These are phyloP conservation scores for Lichtheimia corymbifera DNA, from an alignment of 371 early-diverging fungal genomes.

Conservation along the genomic window DNA sequence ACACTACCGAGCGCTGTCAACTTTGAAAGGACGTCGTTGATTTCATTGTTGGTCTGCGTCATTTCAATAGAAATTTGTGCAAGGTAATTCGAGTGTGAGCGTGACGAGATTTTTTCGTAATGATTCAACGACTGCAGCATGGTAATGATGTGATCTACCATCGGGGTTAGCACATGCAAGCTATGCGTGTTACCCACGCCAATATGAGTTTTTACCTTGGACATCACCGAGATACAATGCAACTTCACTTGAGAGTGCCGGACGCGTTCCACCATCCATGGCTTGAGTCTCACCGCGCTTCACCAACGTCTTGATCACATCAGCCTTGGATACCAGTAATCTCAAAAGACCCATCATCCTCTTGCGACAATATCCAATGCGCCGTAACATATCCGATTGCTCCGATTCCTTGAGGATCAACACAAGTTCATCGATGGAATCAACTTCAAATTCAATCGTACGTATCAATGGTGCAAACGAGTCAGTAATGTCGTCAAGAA, in stretches of 20 bases:
- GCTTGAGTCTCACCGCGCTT: conserved; percentile 70
- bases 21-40: conserved; percentile 88
- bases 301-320: conserved; percentile 78
- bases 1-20: conserved; percentile 91
- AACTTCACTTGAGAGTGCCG: conserved; percentile 62
- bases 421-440: conserved; percentile 89
- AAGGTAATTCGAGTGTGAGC: conserved; percentile 95
- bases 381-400: conserved; percentile 84
- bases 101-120: conserved; percentile 87
- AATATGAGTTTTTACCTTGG: conserved; percentile 53
- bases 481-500: conserved; percentile 86
- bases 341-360: conserved; percentile 77
- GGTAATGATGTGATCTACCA: conserved; percentile 87
- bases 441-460: conserved; percentile 86
- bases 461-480: conserved; percentile 79
- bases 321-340: conserved; percentile 76
- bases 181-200: too few relatives aligned
- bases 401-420: conserved; percentile 87
- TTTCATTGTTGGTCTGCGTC: conserved; percentile 90
- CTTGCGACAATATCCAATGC: conserved; percentile 85
- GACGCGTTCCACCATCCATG: conserved; percentile 31
- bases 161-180: not conserved
- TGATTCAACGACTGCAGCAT: conserved; percentile 89
- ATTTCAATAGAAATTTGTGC: conserved; percentile 97
- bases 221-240: conserved; percentile 90